phyloP scores from a whole-genome alignment of 176 grass and related monocot species.

The Thalia dealbata region DNA sequence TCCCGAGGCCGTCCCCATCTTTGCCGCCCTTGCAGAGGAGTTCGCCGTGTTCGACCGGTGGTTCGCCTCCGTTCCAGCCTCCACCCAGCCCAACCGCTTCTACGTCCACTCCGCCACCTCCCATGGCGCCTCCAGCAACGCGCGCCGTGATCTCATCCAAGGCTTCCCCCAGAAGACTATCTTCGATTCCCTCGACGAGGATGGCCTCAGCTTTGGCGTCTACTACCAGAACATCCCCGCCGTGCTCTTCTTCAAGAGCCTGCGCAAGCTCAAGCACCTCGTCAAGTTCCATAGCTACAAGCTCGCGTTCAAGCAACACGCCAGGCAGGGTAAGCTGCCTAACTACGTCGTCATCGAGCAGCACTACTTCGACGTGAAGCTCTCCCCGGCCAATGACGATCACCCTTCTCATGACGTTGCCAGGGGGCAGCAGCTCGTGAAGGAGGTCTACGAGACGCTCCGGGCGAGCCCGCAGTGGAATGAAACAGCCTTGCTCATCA shows the following conservation, averaged over 20 bases:
- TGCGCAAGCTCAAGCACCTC: constrained; percentile 62
- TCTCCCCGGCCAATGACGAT: constrained; percentile 73
- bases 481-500: constrained; percentile 62
- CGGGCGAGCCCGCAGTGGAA: constrained; percentile 88
- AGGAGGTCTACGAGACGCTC: constrained; percentile 88
- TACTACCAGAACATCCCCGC: constrained; percentile 96
- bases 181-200: constrained; percentile 75
- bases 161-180: constrained; percentile 96
- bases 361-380: constrained; percentile 70
- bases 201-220: constrained; percentile 64
- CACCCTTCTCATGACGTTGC: constrained; percentile 82
- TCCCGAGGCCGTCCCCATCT: constrained; percentile 56
- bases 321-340: constrained; percentile 46
- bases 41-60: constrained; percentile 78
- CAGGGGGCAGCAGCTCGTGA: constrained; percentile 61
- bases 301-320: constrained; percentile 78
- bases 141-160: constrained; percentile 75
- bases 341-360: constrained; percentile 90
- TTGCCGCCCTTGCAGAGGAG: constrained; percentile 49
- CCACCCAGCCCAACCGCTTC: constrained; percentile 83
- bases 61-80: constrained; percentile 86
- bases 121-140: constrained; percentile 83
- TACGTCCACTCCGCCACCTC: constrained; percentile 88
- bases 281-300: constrained; percentile 80
- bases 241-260: constrained; percentile 81